Percentiles rank a stretch among this genome's conserved stretches.
These are phyloP conservation scores for Parachaetomium inaequale DNA, from an alignment of 495 filamentous ascomycete species.

Conservation along the genomic window DNA sequence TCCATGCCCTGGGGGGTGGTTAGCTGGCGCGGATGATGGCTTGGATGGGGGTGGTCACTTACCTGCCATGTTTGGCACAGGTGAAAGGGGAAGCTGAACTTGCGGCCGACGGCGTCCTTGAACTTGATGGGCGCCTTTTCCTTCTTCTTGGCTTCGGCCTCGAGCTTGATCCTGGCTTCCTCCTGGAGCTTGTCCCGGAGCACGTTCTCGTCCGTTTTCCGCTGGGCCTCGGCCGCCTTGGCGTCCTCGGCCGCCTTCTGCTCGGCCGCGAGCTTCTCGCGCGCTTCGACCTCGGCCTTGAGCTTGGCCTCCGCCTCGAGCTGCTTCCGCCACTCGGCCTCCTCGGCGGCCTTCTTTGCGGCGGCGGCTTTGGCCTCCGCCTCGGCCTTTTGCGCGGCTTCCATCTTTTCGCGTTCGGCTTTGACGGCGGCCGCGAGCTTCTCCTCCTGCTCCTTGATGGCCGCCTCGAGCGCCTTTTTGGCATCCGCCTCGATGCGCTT, in stretches of 20 bases:
- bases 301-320: slow-evolving; percentile 44
- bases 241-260: slow-evolving; percentile 29
- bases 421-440: slow-evolving; percentile 27
- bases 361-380: slow-evolving; percentile 41
- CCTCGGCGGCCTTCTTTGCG: slow-evolving; percentile 44
- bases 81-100: slow-evolving; percentile 81
- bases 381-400: slow-evolving; percentile 41
- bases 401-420: slow-evolving; percentile 33
- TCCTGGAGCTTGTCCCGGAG: slow-evolving; percentile 45
- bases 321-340: slow-evolving; percentile 44
- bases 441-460: slow-evolving; percentile 49
- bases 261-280: slow-evolving; percentile 43
- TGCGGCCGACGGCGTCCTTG: slow-evolving; percentile 80
- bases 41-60: slow-evolving; percentile 32
- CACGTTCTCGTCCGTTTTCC: slow-evolving; percentile 44
- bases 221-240: slow-evolving; percentile 33
- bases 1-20: slow-evolving; percentile 66
- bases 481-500: slow-evolving; percentile 38
- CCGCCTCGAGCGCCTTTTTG: slow-evolving; percentile 50
- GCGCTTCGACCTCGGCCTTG: slow-evolving; percentile 43
- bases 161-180: slow-evolving; percentile 47
- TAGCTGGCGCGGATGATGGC: background rate
- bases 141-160: slow-evolving; percentile 52
- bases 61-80: slow-evolving; percentile 78
- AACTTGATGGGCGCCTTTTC: slow-evolving; percentile 65